These are phyloP conservation scores for Ophiosphaerella narmari DNA, from an alignment of 2,329 filamentous ascomycete genomes.

Conservation along the genomic window DNA sequence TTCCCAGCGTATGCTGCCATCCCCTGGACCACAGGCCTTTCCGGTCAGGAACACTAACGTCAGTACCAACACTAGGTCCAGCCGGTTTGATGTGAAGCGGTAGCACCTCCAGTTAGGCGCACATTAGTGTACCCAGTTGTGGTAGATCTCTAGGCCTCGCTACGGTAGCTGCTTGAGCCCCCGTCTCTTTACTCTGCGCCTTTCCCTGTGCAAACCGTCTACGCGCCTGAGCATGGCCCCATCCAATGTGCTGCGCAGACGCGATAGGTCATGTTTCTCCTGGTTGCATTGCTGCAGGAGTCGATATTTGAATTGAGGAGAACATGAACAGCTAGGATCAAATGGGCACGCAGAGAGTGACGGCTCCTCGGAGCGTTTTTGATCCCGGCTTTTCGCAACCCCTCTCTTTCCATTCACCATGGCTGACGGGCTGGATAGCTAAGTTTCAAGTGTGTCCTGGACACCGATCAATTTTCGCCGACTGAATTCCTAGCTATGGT, in stretches of 20 bases:
- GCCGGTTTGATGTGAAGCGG: no score
- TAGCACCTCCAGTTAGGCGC: neutral
- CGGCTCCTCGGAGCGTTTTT: no score
- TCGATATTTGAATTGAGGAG: neutral
- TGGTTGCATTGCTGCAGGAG: conserved; percentile 1
- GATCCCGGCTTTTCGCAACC: no score
- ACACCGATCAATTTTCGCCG: no score
- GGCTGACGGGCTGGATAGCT: no score
- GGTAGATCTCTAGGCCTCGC: conserved; percentile 18
- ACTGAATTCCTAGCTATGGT: no score
- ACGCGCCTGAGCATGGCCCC: conserved; percentile 12
- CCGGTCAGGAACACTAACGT: conserved; percentile 4
- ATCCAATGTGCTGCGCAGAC: neutral
- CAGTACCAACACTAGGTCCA: neutral
- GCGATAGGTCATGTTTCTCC: conserved; percentile 11
- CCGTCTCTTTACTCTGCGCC: conserved; percentile 13
- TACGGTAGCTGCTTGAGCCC: conserved; percentile 14
- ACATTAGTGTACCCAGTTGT: conserved; percentile 18
- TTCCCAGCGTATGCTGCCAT: neutral
- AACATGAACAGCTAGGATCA: no score
- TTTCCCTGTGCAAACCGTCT: conserved; percentile 1
- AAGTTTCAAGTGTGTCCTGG: no score
- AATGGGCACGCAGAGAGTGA: no score
- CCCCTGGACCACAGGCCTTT: neutral
- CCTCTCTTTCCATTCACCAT: no score